Conservation (phyloP, 768 basidiomycete genomes). For the Xerocomellus intermedius region DNA sequence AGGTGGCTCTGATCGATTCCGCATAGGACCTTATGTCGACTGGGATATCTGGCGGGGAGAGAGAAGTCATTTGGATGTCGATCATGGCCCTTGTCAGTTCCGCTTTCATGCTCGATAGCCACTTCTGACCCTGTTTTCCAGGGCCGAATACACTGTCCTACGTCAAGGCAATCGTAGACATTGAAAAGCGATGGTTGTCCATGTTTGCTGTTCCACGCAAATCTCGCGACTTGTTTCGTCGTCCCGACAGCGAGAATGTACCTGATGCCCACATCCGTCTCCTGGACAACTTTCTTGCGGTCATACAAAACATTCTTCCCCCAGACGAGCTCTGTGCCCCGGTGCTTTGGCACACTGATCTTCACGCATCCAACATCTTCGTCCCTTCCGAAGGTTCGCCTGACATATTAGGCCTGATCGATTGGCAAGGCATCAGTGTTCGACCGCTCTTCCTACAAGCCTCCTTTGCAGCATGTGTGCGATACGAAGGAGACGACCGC, state of each 20-base stretch:
- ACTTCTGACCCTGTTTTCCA: background rate
- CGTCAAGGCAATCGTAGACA: background rate
- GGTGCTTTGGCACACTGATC: constrained; percentile 15
- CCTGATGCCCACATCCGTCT: constrained; percentile 7
- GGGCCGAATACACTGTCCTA: constrained; percentile 1
- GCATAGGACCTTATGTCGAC: constrained; percentile 5
- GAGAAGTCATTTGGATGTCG: constrained; percentile 21
- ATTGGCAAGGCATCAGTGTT: constrained; percentile 15
- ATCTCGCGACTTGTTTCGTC: background rate
- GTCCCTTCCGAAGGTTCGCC: constrained; percentile 3
- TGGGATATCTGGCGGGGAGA: constrained; percentile 30
- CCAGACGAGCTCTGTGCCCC: constrained; percentile 6
- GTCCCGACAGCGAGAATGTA: background rate
- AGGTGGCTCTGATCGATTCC: constrained; percentile 24
- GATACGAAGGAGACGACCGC: constrained; percentile 5
- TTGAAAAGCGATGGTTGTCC: constrained; percentile 1
- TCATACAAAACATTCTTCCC: background rate
- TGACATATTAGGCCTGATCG: constrained; percentile 11
- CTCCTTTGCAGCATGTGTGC: constrained; percentile 1
- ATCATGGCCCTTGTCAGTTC: constrained; percentile 36
- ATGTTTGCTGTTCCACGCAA: background rate
- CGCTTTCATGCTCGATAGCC: background rate
- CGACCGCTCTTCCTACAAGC: constrained; percentile 17
- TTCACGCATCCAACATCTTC: constrained; percentile 15
- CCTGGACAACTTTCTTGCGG: constrained; percentile 10